These are phyloP conservation scores for Leccinum ponderosum DNA, from an alignment of 1,284 basidiomycete species.

Conservation along the genomic window DNA sequence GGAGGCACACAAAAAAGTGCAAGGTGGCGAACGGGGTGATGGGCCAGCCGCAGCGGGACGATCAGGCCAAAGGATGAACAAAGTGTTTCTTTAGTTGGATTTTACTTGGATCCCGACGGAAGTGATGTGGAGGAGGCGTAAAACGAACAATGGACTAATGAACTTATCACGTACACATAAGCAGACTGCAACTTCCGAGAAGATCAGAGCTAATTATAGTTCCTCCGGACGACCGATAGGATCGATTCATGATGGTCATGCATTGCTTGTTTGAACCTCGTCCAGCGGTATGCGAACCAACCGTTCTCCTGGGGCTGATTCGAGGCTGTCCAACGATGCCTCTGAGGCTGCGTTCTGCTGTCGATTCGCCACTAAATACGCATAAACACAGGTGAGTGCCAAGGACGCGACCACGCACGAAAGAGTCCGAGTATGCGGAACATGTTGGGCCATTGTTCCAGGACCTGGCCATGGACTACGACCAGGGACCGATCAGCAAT, in stretches of 20 bases:
- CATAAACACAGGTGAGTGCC: background rate
- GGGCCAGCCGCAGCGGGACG: background rate
- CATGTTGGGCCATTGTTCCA: conserved; percentile 81
- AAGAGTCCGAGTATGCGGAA: conserved; percentile 71
- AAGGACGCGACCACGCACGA: conserved; percentile 40
- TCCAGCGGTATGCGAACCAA: conserved; percentile 34
- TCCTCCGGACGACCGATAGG: background rate
- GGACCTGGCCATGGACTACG: conserved; percentile 70
- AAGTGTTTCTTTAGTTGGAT: background rate
- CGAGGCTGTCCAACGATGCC: background rate
- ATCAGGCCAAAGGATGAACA: conserved; percentile 4
- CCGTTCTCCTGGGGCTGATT: conserved; percentile 26
- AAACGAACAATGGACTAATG: background rate
- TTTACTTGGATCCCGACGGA: background rate
- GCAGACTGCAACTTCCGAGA: background rate
- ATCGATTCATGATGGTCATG: conserved; percentile 13
- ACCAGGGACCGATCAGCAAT: conserved; percentile 5
- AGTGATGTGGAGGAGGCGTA: background rate
- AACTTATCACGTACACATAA: background rate
- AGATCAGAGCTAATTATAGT: background rate
- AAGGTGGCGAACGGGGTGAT: conserved; percentile 20
- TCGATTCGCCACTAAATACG: conserved; percentile 28
- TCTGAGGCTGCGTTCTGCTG: conserved; percentile 18
- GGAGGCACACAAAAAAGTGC: conserved; percentile 30
- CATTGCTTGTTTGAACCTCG: conserved; percentile 26